Conservation (phyloP, 1,139 yeast genomes). For the Debaryomyces sp. region DNA sequence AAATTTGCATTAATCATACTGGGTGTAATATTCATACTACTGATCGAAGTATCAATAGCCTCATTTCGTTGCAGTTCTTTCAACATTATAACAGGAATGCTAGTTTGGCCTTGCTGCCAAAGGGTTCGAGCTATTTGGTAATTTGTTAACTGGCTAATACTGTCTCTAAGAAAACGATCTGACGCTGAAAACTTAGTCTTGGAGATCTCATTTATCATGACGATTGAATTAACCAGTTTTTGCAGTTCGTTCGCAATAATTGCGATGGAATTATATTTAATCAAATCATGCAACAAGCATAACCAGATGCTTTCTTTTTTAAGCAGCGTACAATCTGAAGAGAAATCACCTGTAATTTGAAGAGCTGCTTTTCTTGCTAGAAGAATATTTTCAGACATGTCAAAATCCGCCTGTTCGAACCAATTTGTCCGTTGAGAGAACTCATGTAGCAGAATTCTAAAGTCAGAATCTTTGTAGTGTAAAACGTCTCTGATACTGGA, state of each 20-base stretch:
- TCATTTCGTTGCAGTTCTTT: constrained; percentile 23
- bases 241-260: constrained; percentile 42
- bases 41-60: constrained; percentile 22
- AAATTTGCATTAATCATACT: constrained; percentile 50
- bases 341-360: constrained; percentile 24
- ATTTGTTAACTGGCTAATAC: constrained; percentile 33
- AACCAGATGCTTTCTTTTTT: constrained; percentile 20
- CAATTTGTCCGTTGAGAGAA: constrained; percentile 30
- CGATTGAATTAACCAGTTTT: constrained; percentile 52
- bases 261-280: constrained; percentile 42
- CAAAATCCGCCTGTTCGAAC: constrained; percentile 39
- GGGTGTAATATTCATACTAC: constrained; percentile 25
- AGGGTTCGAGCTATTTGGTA: constrained; percentile 57
- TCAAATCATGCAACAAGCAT: constrained; percentile 41
- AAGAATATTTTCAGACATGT: constrained; percentile 42
- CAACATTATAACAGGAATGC: constrained; percentile 56
- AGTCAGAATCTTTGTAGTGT: neutral
- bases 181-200: constrained; percentile 18
- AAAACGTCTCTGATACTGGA: constrained; percentile 25
- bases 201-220: constrained; percentile 44
- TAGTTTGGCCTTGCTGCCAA: constrained; percentile 60
- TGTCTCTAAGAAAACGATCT: constrained; percentile 7
- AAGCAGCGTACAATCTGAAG: neutral
- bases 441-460: constrained; percentile 8
- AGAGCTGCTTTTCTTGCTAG: constrained; percentile 40